phyloP scores from a whole-genome alignment of 2,329 filamentous ascomycete genomes.

The Hymenoscyphus occultus region DNA sequence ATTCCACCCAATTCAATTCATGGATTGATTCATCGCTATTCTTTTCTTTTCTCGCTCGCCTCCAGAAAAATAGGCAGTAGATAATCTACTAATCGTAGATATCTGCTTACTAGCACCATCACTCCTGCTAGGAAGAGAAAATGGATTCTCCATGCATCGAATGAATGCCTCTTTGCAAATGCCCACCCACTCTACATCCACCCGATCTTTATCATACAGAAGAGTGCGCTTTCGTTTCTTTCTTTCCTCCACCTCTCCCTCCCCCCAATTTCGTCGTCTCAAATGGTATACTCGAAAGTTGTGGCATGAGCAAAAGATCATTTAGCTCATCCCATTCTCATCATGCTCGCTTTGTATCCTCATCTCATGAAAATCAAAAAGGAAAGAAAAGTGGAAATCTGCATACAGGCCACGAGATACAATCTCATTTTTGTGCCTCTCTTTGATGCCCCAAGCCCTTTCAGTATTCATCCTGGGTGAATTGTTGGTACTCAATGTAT shows the following conservation, averaged over 20 bases:
- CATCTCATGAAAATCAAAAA: constrained; percentile 11
- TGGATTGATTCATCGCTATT: neutral
- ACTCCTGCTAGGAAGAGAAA: too few relatives aligned
- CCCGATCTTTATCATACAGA: constrained; percentile 1
- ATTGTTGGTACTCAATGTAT: neutral
- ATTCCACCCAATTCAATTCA: neutral
- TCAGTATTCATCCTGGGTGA: neutral
- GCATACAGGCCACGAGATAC: neutral
- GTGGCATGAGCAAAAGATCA: constrained; percentile 5
- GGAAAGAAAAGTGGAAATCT: constrained; percentile 3
- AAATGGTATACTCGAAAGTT: neutral
- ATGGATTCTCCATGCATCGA: too few relatives aligned
- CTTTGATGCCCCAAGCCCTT: neutral
- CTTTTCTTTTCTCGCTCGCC: too few relatives aligned
- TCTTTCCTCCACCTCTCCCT: neutral
- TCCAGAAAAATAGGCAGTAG: too few relatives aligned
- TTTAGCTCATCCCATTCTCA: constrained; percentile 10
- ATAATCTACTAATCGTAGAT: too few relatives aligned
- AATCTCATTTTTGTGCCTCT: neutral
- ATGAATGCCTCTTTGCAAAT: neutral
- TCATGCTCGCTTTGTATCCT: constrained; percentile 10
- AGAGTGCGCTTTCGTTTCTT: neutral
- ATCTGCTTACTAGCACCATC: too few relatives aligned
- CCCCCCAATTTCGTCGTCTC: neutral
- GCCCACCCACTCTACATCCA: neutral